These are phyloP conservation scores for Trypethelium eluteriae DNA, from an alignment of 495 filamentous ascomycete species.

Conservation along the genomic window DNA sequence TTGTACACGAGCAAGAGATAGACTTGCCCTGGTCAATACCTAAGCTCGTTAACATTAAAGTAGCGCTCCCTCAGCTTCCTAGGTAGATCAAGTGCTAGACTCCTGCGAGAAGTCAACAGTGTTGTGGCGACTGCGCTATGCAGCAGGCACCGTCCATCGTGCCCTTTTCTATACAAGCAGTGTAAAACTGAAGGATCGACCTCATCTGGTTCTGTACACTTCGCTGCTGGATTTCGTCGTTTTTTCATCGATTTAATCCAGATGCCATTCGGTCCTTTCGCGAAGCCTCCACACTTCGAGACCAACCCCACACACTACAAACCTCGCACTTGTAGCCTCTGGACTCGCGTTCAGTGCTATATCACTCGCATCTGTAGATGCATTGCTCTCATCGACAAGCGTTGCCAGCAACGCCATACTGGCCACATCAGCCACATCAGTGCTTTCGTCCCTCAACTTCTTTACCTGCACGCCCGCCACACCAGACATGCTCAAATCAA, in stretches of 20 bases:
- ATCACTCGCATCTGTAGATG: background rate
- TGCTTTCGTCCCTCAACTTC: constrained; percentile 47
- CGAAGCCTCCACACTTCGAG: constrained; percentile 42
- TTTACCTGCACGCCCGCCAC: constrained; percentile 37
- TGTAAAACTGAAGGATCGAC: too few relatives aligned
- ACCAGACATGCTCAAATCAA: constrained; percentile 33
- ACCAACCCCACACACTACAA: constrained; percentile 50
- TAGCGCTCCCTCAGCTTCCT: too few relatives aligned
- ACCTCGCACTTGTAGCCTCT: constrained; percentile 16
- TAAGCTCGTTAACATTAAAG: too few relatives aligned
- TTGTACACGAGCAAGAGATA: too few relatives aligned
- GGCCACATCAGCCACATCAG: constrained; percentile 58
- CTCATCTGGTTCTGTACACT: background rate
- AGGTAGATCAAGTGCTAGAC: too few relatives aligned
- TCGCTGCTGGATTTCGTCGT: background rate
- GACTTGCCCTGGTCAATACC: too few relatives aligned
- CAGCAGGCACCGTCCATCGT: too few relatives aligned
- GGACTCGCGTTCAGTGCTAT: background rate
- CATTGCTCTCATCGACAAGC: background rate
- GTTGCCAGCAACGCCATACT: constrained; percentile 36
- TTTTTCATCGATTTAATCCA: background rate
- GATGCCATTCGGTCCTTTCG: background rate
- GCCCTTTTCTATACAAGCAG: too few relatives aligned
- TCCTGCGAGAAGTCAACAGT: too few relatives aligned
- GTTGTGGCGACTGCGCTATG: too few relatives aligned